Base-by-base conservation (phyloP, 768 basidiomycete genomes). In the Lactarius akahatsu region DNA sequence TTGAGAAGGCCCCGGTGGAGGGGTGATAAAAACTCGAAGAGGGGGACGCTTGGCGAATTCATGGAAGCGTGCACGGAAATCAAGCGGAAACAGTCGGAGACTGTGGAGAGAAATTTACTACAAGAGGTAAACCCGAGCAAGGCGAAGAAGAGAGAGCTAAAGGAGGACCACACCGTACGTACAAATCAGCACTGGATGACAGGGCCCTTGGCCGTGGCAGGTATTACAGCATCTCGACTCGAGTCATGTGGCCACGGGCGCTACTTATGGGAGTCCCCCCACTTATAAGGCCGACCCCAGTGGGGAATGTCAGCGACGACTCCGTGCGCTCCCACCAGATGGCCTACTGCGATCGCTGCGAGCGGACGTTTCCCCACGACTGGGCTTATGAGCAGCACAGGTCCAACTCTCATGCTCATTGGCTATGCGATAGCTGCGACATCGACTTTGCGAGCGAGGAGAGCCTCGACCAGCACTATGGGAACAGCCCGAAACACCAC, bases 121-220 rank as follows among this genome's bases (percentile, higher is more conserved):
- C 30, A 36, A 36, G 34, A 8, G 36, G 36, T 38, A 38, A 38
- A 38, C 8, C 10, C 36, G 0, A 3, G 36, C 36, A 38, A 38
- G 36, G 36, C 36, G 36, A 38, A 38, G 36, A 38, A 38, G 36
- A 38, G 34, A 36, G 13, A 11, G 36, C 36, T 38, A 38, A 38
- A 13, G 36, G 9, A 38, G 13, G 36, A 11, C 36, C 15, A 15
- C 4, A 13, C 38, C 10, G 38, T 40, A 83, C 62, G 40, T 83
- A 13, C 15, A 40, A 38, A 40, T 40, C 38, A 15, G 11, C 38
- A 40, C 38, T 36, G 8, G 36, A 38, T 38, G 38, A 15, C 15
- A 1, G 36, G 36, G 38, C 38, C 38, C 15, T 40, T 40, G 38
- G 5, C 15, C 8, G 10, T 38, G 36, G 36, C 36, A 13, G 36